These are phyloP conservation scores for Ramularia endophylla DNA, from an alignment of 2,329 filamentous ascomycete species.

Conservation along the genomic window DNA sequence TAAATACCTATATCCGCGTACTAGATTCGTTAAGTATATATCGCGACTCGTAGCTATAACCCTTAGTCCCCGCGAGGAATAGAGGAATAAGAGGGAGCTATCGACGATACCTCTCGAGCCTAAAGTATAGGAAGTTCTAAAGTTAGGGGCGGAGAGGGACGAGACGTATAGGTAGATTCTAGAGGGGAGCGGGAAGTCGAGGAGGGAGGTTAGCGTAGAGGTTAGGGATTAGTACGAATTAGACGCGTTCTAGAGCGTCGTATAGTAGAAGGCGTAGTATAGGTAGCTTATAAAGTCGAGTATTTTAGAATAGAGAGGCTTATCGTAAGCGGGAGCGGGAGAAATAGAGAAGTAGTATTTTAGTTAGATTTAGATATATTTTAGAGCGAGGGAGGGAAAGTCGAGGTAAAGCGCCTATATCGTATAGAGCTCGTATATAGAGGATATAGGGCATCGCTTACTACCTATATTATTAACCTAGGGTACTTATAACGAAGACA, in stretches of 20 bases:
- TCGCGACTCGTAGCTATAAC: conserved; percentile 63
- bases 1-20: conserved; percentile 77
- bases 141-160: conserved; percentile 85
- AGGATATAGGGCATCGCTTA: no score
- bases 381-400: no score
- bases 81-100: conserved; percentile 95
- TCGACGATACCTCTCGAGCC: conserved; percentile 87
- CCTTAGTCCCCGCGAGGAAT: conserved; percentile 74
- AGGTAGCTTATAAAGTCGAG: conserved; percentile 97
- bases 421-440: no score
- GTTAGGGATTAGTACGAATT: conserved; percentile 88
- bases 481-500: no score
- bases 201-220: conserved; percentile 73
- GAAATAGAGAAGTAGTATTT: no score
- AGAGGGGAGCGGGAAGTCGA: conserved; percentile 81
- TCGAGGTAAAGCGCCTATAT: no score
- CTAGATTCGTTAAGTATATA: conserved; percentile 69
- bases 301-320: no score
- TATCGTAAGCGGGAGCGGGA: no score
- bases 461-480: no score
- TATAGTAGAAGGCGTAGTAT: conserved; percentile 81
- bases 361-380: no score
- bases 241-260: conserved; percentile 83
- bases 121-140: conserved; percentile 88
- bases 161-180: conserved; percentile 83